Evolutionary conservation across 352 stramenopile species (phyloP).

Genomic region (Blastocystis sp.): DNA sequence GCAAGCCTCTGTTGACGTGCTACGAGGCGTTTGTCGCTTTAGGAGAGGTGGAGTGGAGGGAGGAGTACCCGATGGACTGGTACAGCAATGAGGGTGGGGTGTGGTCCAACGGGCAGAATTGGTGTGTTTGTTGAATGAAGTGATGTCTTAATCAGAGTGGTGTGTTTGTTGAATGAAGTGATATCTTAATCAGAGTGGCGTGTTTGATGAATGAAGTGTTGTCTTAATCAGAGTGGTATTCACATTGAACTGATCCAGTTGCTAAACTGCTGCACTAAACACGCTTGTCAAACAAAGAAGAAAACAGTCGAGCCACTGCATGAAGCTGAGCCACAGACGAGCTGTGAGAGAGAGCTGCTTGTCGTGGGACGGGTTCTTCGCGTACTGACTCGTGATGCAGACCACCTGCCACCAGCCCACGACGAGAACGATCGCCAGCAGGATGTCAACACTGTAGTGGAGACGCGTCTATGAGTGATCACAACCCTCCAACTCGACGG

Average conservation of each 20-base stretch:
- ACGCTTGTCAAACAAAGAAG: conserved; percentile 4
- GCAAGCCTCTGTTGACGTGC: conserved; percentile 88
- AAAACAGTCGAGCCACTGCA: conserved; percentile 15
- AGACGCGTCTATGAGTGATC: background rate
- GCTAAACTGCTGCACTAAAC: too few species aligned
- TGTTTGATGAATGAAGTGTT: conserved; percentile 58
- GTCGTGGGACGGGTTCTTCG: background rate
- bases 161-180: conserved; percentile 54
- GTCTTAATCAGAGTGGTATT: too few species aligned
- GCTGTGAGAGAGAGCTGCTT: background rate
- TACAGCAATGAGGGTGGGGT: conserved; percentile 92
- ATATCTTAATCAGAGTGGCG: too few species aligned
- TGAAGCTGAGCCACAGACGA: conserved; percentile 30
- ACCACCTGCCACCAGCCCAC: background rate
- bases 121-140: conserved; percentile 44
- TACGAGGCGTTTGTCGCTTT: conserved; percentile 96
- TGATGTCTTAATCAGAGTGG: too few species aligned
- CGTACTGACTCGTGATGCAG: background rate
- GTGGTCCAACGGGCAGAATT: conserved; percentile 80
- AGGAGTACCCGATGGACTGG: conserved; percentile 97
- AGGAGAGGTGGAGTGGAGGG: conserved; percentile 83
- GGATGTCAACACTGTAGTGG: background rate
- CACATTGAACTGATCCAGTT: too few species aligned
- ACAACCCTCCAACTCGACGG: background rate
- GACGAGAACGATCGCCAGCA: background rate